Evolutionary conservation across 352 stramenopile genomes (phyloP).

Genomic region (Globisporangium camurandrum): DNA sequence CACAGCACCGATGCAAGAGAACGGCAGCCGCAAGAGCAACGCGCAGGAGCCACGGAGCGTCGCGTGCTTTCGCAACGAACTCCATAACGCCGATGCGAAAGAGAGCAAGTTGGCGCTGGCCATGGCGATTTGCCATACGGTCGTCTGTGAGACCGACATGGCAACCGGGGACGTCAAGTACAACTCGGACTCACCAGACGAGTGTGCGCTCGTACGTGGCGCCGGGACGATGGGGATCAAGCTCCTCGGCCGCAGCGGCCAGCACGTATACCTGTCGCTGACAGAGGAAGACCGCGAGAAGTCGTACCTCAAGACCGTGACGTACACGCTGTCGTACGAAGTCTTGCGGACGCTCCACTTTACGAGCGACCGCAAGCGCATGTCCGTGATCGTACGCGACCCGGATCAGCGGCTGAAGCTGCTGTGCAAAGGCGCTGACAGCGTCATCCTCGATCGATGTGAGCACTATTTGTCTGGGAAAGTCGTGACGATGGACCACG

Average conservation of each 20-base stretch:
- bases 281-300: slow-evolving; percentile 51
- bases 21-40: neutral
- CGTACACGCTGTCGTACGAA: slow-evolving; percentile 59
- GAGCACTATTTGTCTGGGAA: slow-evolving; percentile 49
- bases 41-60: slow-evolving; percentile 9
- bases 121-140: slow-evolving; percentile 81
- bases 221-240: slow-evolving; percentile 72
- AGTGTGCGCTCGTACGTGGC: slow-evolving; percentile 86
- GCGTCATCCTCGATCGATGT: slow-evolving; percentile 65
- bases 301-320: slow-evolving; percentile 55
- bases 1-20: too few species aligned
- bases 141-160: slow-evolving; percentile 67
- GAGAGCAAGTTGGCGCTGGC: slow-evolving; percentile 59
- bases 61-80: slow-evolving; percentile 30
- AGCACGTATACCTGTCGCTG: slow-evolving; percentile 48
- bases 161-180: slow-evolving; percentile 47
- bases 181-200: slow-evolving; percentile 90
- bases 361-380: slow-evolving; percentile 72
- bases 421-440: slow-evolving; percentile 79
- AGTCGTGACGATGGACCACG: slow-evolving; percentile 54
- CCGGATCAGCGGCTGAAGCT: slow-evolving; percentile 44
- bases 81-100: slow-evolving; percentile 39
- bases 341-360: slow-evolving; percentile 69
- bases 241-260: slow-evolving; percentile 52
- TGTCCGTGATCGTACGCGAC: slow-evolving; percentile 75